Evolutionary conservation across 495 filamentous ascomycete species (phyloP), one percentile per base, ranked within the genome.

Genomic region (Friedmanniomyces endolithicus): DNA sequence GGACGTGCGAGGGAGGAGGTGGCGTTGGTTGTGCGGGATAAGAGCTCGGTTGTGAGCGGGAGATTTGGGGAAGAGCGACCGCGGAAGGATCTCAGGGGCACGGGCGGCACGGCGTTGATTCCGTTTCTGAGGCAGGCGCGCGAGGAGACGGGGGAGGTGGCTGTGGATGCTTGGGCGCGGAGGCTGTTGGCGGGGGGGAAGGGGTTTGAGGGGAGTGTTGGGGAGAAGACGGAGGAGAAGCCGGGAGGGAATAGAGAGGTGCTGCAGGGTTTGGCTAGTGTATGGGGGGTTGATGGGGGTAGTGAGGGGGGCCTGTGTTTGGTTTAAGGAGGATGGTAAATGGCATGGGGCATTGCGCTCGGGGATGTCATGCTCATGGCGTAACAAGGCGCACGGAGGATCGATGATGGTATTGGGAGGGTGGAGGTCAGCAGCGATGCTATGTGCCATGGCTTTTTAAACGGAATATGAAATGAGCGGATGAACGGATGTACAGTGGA

Each of bases 81-180:
- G 12, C 63, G 65, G 24, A 79, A 79, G 58, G 85, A 83, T 55
- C 75, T 97, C 0, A 86, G 83, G 33, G 92, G 92, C 22, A 98
- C 92, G 0, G 92, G 92, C 20, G 90, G 90, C 8, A 96, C 90
- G 0, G 84, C 88, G 1, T 71, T 97, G 57, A 95, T 96, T 52
- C 86, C 89, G 0, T 97, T 97, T 66, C 72, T 97, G 49, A 94
- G 94, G 65, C 90, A 97, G 67, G 90, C 90, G 1, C 77, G 90
- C 3, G 90, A 97, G 64, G 92, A 99, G 73, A 97, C 90, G 6
- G 86, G 88, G 39, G 92, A 97, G 67, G 87, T 88, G 9, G 86
- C 89, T 11, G 82, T 96, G 22, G 85, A 90, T 60, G 75, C 79
- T 1, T 94, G 88, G 89, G 84, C 86, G 0, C 74, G 76, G 59